Evolutionary conservation across 345 rosid species (phyloP).

Genomic region (Acer campestre): DNA sequence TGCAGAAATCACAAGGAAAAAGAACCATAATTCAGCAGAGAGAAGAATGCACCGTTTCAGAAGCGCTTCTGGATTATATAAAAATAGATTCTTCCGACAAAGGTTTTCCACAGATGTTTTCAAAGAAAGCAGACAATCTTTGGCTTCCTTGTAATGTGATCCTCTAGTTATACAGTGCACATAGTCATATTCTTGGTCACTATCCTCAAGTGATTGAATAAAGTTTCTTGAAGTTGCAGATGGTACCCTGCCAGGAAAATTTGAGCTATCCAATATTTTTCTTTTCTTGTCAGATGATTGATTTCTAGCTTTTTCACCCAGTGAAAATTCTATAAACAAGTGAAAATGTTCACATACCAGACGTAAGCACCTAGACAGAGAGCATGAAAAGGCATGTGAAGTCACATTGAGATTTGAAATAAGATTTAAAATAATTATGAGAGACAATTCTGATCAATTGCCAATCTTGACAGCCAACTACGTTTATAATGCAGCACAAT

Average conservation of each 20-base stretch:
- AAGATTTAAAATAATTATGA: background rate
- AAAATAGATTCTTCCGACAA: constrained; percentile 66
- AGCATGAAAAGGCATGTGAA: background rate
- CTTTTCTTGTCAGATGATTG: constrained; percentile 53
- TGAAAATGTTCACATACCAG: constrained; percentile 41
- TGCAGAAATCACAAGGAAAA: background rate
- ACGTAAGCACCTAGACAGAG: constrained; percentile 58
- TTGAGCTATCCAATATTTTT: constrained; percentile 36
- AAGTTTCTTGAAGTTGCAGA: constrained; percentile 8
- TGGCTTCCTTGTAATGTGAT: constrained; percentile 51
- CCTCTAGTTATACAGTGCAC: constrained; percentile 19
- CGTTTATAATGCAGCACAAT: background rate
- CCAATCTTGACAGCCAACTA: background rate
- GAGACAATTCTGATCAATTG: background rate
- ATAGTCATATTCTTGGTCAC: constrained; percentile 16
- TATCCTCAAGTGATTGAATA: constrained; percentile 19
- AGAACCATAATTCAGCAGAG: constrained; percentile 8
- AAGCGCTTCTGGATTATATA: constrained; percentile 79
- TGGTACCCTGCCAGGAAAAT: constrained; percentile 21
- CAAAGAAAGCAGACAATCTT: constrained; percentile 74
- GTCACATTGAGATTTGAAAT: background rate
- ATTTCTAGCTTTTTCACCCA: constrained; percentile 26
- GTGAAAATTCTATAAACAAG: constrained; percentile 47
- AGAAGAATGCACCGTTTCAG: constrained; percentile 59
- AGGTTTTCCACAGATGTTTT: constrained; percentile 65